These are phyloP conservation scores for Podospora conica DNA, from an alignment of 495 filamentous ascomycete genomes.

Conservation along the genomic window DNA sequence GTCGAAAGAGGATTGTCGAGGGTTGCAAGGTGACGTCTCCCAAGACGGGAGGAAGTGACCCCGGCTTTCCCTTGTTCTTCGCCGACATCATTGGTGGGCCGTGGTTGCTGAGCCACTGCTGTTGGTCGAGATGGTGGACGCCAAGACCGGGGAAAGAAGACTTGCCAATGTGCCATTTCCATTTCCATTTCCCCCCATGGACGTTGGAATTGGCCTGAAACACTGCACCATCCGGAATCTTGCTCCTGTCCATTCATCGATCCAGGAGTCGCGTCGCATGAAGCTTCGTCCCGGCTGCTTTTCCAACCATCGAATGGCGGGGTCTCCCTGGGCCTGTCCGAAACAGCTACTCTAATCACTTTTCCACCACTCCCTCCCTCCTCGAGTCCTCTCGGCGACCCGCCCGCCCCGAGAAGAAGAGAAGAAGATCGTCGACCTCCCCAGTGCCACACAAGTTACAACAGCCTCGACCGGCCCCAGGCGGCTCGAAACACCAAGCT, in stretches of 20 bases:
- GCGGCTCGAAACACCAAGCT: too few relatives aligned
- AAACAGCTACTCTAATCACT: constrained; percentile 2
- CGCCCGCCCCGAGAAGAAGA: too few relatives aligned
- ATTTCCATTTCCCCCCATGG: not conserved
- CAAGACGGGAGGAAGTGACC: constrained; percentile 5
- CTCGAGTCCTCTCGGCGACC: too few relatives aligned
- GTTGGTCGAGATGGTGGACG: not conserved
- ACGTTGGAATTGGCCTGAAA: not conserved
- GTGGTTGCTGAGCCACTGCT: constrained; percentile 1
- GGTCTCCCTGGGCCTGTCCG: not conserved
- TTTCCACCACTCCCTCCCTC: not conserved
- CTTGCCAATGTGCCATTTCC: not conserved
- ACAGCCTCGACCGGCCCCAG: not conserved
- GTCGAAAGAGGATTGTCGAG: not conserved
- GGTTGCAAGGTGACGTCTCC: constrained; percentile 4
- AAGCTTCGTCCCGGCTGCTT: constrained; percentile 15
- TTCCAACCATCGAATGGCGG: constrained; percentile 12
- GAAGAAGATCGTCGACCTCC: not conserved
- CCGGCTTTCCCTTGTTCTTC: not conserved
- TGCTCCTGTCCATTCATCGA: not conserved
- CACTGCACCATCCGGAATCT: not conserved
- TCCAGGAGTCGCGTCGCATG: constrained; percentile 13
- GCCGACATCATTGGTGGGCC: not conserved
- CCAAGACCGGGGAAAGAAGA: not conserved
- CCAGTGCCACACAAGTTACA: not conserved